Evolutionary conservation across 768 basidiomycete genomes (phyloP), one percentile per base, ranked within the genome.

Genomic region (Chalciporus chontae): DNA sequence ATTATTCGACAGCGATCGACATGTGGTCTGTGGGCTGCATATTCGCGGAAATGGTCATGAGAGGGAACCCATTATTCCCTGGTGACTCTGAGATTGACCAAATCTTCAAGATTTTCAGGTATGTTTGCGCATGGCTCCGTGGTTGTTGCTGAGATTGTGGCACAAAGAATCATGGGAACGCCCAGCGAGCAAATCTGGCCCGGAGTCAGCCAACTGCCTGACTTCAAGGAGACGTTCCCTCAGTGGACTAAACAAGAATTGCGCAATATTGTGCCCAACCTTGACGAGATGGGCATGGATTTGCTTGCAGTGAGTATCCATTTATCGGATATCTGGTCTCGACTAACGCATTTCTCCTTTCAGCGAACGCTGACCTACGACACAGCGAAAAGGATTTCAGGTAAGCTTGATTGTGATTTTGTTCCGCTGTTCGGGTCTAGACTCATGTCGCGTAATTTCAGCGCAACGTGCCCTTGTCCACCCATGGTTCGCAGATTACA

Each of bases 1-100:
- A 98, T 68, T 99, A 99, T 71, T 87, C 92, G 14, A 99, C 96
- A 2, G 91, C 93, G 3, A 90, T 99, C 62, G 96, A 99, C 72
- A 96, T 98, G 92, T 99, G 96, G 96, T 94, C 92, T n/a, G 95
- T 99, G 18, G 96, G 89, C 0, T 97, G 94, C 64, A 98, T 99
- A 66, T 92, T 96, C 63, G 95, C 95, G 8, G 96, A 99, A 73
- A 97, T 98, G 95, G 87, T 92, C 47, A 90, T 94, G 87, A 79
- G 83, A 52, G 89, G 89, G 57, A 84, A 65, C 81, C 81, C 95
- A 2, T 76, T 97, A 11, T 99, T 99, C 79, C 95, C 96, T 19
- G 96, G 96, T 5, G 96, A 99, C 72, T 98, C 96, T 23, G 96
- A 99, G 73, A 99, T 98, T 64, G 96, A 99, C 71, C 96, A 99